Evolutionary conservation across 441 rosid genomes (phyloP), one percentile per base, ranked within the genome.

Genomic region (Omphalea diandra): DNA sequence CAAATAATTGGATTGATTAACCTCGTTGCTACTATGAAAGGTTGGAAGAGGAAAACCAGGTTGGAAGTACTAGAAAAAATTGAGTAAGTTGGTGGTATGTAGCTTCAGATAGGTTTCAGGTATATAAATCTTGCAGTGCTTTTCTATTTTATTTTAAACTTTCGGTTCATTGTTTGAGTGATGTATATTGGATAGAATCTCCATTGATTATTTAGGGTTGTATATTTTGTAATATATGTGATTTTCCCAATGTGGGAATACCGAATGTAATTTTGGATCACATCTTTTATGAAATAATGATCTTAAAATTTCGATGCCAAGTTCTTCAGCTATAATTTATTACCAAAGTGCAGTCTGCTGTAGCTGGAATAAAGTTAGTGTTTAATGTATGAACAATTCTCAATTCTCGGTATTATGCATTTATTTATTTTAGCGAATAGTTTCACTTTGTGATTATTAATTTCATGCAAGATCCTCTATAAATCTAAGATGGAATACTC

Each of bases 1-100:
- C 99, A 96, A 72, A 82, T 93, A 18, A 69, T 84, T 27, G 97
- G 97, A 69, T 80, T 96, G 77, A 74, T 96, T 73, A 96, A 90
- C 83, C 87, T 93, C 14, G 98, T 96, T 24, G 97, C 99, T 12
- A 32, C 91, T 35, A 87, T 93, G 98, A 90, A 89, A 83, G 86
- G 98, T 40, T 96, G 99, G 99, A 96, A 88, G 87, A 96, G 98
- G 74, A 93, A 91, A 84, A 85, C 88, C 22, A 83, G 97, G 77
- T 68, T 88, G 77, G 99, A 96, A 80, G 81, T 86, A 58, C 18
- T 91, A 40, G 98, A 93, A 71, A 96, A 93, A 88, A 90, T 96
- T 0, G 99, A 96, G 72, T 86, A 80, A 79, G n/a, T n/a, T n/a
- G 80, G 72, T 0, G 63, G 74, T 63, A 55, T n/a, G 44, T 72